These are phyloP conservation scores for Globisporangium middletonii DNA, from an alignment of 352 stramenopile genomes.

Conservation along the genomic window DNA sequence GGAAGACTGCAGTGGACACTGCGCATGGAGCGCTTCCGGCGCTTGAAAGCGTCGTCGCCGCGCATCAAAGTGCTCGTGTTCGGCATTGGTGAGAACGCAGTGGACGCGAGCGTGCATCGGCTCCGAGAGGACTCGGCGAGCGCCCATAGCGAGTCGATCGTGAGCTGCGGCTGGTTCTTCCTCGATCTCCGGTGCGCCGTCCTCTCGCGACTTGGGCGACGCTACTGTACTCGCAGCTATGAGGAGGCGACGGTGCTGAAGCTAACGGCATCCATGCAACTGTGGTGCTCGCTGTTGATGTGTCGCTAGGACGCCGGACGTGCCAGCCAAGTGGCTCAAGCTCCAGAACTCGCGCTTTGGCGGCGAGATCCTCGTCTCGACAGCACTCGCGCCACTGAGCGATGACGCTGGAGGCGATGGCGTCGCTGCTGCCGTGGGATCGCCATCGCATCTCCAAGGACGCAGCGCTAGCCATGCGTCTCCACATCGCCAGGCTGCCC, in stretches of 20 bases:
- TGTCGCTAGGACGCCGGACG: constrained; percentile 49
- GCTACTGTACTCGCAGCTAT: too few relatives aligned
- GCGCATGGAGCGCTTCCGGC: constrained; percentile 51
- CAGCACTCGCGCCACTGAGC: constrained; percentile 2
- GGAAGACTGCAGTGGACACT: constrained; percentile 57
- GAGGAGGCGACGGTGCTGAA: too few relatives aligned
- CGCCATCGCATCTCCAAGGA: not conserved
- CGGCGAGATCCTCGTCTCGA: constrained; percentile 61
- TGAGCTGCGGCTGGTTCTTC: constrained; percentile 81
- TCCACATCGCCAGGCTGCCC: not conserved
- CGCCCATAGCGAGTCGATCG: constrained; percentile 30
- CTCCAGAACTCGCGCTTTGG: constrained; percentile 66
- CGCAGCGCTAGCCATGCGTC: not conserved
- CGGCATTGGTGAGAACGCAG: constrained; percentile 31
- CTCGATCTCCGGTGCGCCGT: constrained; percentile 54
- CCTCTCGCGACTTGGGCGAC: not conserved
- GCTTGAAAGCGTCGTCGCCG: constrained; percentile 57
- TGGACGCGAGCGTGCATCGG: constrained; percentile 7
- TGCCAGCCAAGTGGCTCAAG: constrained; percentile 63
- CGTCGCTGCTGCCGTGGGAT: not conserved
- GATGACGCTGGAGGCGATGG: not conserved
- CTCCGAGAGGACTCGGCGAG: constrained; percentile 9
- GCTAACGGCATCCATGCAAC: too few relatives aligned
- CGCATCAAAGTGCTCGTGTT: constrained; percentile 72
- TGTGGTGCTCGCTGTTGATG: not conserved